phyloP scores from a whole-genome alignment of 2,329 filamentous ascomycete genomes.

The Colletotrichum gigasporum region DNA sequence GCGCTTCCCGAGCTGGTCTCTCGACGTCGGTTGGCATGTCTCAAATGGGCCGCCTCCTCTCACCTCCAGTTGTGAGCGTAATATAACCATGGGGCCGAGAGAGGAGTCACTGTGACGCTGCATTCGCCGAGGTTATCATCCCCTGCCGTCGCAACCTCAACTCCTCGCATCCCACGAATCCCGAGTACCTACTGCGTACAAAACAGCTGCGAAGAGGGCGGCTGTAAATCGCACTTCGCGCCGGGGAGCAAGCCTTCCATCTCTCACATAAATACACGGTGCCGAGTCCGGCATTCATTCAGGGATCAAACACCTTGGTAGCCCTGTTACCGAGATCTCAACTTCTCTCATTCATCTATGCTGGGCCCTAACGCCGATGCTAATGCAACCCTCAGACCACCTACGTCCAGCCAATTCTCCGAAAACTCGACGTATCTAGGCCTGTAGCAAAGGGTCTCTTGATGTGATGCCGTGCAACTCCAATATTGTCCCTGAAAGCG shows the following conservation, averaged over 20 bases:
- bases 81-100: background rate
- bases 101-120: background rate
- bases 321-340: background rate
- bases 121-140: background rate
- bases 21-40: background rate
- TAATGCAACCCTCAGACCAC: background rate
- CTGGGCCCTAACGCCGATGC: background rate
- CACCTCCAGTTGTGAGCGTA: background rate
- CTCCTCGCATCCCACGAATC: too few species aligned
- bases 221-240: too few species aligned
- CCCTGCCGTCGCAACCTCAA: too few species aligned
- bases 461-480: constrained; percentile 8
- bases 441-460: constrained; percentile 25
- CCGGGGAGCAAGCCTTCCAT: too few species aligned
- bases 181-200: too few species aligned
- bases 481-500: background rate
- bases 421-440: background rate
- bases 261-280: background rate
- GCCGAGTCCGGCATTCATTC: background rate
- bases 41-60: background rate
- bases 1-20: background rate
- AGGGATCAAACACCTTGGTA: background rate
- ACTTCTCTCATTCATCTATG: background rate
- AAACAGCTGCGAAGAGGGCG: too few species aligned
- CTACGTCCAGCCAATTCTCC: background rate